phyloP scores from a whole-genome alignment of 2,329 filamentous ascomycete species.

The Macrophomina tecta region DNA sequence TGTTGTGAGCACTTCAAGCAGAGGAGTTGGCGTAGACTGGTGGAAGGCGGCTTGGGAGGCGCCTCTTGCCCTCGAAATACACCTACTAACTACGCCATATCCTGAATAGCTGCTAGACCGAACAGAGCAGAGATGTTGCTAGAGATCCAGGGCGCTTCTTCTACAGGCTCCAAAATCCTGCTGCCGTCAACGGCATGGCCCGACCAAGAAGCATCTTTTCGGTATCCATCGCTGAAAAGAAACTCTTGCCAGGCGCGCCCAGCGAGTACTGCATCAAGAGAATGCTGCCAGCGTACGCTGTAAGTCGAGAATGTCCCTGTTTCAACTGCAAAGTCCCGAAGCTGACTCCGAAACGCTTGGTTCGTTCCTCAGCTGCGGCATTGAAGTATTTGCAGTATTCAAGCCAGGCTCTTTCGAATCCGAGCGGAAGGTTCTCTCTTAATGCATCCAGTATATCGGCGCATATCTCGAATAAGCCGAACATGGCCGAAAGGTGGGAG shows the following conservation, averaged over 20 bases:
- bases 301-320: conserved; percentile 65
- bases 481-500: conserved; percentile 64
- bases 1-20: no score
- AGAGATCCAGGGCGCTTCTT: conserved; percentile 63
- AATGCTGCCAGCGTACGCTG: conserved; percentile 58
- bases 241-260: conserved; percentile 63
- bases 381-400: conserved; percentile 67
- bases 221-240: conserved; percentile 48
- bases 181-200: conserved; percentile 52
- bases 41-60: no score
- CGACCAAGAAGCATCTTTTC: conserved; percentile 48
- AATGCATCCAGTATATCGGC: conserved; percentile 61
- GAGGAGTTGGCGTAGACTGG: no score
- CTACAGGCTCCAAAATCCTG: conserved; percentile 54
- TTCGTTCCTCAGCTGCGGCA: conserved; percentile 57
- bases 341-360: conserved; percentile 57
- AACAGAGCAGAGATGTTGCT: conserved; percentile 65
- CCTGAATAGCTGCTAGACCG: conserved; percentile 63
- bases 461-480: conserved; percentile 64
- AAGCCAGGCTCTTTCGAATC: conserved; percentile 62
- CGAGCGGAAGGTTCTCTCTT: conserved; percentile 52
- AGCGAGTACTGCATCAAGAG: conserved; percentile 56
- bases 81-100: conserved; percentile 48
- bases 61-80: no score
- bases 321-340: conserved; percentile 56